Evolutionary conservation across 768 basidiomycete species (phyloP), one percentile per base, ranked within the genome.

Genomic region (Rhodosporidiobolus sp.): DNA sequence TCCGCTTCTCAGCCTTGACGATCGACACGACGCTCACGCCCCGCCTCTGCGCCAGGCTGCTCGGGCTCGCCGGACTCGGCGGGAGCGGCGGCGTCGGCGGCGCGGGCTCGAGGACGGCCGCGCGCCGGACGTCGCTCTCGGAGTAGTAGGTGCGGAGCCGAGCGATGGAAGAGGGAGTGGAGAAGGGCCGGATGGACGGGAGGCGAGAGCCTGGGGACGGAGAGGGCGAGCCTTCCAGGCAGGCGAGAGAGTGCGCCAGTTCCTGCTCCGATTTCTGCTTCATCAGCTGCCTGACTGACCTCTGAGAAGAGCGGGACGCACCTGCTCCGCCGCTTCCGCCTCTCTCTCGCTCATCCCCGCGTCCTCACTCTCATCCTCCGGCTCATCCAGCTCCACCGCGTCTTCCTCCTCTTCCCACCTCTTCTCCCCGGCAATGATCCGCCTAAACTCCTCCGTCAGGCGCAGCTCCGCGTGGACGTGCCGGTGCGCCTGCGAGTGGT

Each of bases 241-340:
- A 30, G 20, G 54, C 54, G 30, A 34, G 7, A 34, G 55, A 10
- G 14, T 24, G 9, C 8, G 54, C 54, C 3, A 28, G 54, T 34
- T 38, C 45, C 46, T 45, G 43, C 64, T 57, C 67, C 3, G 52
- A 60, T 34, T 52, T 59, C 35, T 24, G 49, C 30, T 48, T 30
- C 65, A 28, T 30, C 24, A 28, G 38, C 55, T 38, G 26, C 56
- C 64, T 45, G 45, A 24, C 62, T 38, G 28, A 38, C 64, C n/a
- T n/a, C n/a, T n/a, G n/a, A n/a, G 45, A 45, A 54, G 30, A n/a
- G 16, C 52, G n/a, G 17, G 34, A 9, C 48, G 8, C 14, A 17
- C 10, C 49, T 45, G 22, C 59, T 26, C 62, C 43, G 11, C 52
- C n/a, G 26, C 28, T 4, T 54, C 53, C 24, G 14, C 14, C 38